Percentiles rank a stretch among this genome's conserved stretches.
Evolutionary conservation across 2,329 filamentous ascomycete genomes (phyloP).

Genomic region (Aspergillus sp.): DNA sequence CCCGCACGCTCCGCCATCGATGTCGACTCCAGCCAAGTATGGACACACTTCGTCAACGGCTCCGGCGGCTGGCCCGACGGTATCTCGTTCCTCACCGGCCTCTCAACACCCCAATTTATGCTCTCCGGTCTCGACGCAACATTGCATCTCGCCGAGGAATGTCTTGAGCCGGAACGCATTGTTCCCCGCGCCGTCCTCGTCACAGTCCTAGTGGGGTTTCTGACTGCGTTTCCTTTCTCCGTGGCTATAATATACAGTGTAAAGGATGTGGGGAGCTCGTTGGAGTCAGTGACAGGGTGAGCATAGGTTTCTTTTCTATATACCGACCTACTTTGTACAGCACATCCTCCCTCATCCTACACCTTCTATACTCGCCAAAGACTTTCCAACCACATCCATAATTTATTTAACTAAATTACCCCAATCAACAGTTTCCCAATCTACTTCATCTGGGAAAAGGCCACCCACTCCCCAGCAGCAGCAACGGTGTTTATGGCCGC

Average conservation of each 20-base stretch:
- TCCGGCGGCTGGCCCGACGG: conserved; percentile 24
- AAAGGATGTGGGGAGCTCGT: conserved; percentile 11
- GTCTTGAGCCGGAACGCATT: conserved; percentile 22
- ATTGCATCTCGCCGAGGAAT: conserved; percentile 25
- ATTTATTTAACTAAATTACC: neutral
- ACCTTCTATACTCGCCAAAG: neutral
- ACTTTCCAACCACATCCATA: too few species aligned
- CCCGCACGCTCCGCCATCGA: conserved; percentile 15
- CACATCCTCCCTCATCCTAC: neutral
- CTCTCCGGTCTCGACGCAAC: conserved; percentile 24
- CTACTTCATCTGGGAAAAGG: conserved; percentile 25
- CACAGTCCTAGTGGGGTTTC: conserved; percentile 20
- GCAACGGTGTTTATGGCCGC: conserved; percentile 22
- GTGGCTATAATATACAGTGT: conserved; percentile 22
- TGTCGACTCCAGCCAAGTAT: conserved; percentile 16
- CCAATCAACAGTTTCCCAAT: conserved; percentile 18
- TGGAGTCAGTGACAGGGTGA: conserved; percentile 19
- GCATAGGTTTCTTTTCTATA: neutral
- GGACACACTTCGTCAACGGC: conserved; percentile 20
- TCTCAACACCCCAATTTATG: conserved; percentile 27
- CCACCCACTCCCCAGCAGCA: conserved; percentile 19
- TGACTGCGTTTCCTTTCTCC: conserved; percentile 24
- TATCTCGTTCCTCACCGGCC: conserved; percentile 24
- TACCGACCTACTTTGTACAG: neutral
- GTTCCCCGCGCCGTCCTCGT: conserved; percentile 21